Base-by-base conservation (phyloP, 1,284 basidiomycete species). In the Coniophora puteana region DNA sequence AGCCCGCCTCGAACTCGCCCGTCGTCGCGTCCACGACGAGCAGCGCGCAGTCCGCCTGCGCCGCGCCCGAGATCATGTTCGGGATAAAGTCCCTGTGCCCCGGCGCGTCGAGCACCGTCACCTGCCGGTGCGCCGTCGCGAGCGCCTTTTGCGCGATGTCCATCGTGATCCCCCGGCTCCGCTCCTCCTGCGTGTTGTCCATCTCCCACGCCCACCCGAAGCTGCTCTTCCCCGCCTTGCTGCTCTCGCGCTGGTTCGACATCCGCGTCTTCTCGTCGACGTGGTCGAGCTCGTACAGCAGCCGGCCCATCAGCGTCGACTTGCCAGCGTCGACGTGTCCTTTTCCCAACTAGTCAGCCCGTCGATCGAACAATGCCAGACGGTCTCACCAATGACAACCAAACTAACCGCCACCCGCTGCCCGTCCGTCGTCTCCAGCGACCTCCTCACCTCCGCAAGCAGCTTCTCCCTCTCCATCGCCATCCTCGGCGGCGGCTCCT, bases 311-410 rank as follows among this genome's bases (percentile, higher is more conserved):
- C 32, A 99, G 65, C 0, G 95, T 99, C 8, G 94, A 97, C 65
- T 99, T 99, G 36, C 95, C 95, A 12, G 96, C 95, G 65, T 99
- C 95, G 46, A 99, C 95, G 57, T 99, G 95, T 18, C 95, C 94
- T 93, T 40, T n/a, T 25, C n/a, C 30, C 16, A 2, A 21, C 10
- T 52, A 44, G 43, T 47, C 23, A 49, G 36, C 41, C 21, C 40
- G 26, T 30, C 36, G 10, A 43, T 38, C 18, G 16, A 44, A 13
- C 33, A 38, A 31, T 4, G 45, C 33, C 25, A 11, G 28, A 29
- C n/a, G 51, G 29, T 68, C 79, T 52, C 60, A 94, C 94, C 95
- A 38, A 99, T 87, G 28, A 99, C 93, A 14, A 99, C 89, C 49
- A 99, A 67, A 58, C 87, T 95, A 34, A 98, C 68, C 25, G 72